phyloP scores from a whole-genome alignment of 495 filamentous ascomycete genomes.

The Penicillium chermesinum region DNA sequence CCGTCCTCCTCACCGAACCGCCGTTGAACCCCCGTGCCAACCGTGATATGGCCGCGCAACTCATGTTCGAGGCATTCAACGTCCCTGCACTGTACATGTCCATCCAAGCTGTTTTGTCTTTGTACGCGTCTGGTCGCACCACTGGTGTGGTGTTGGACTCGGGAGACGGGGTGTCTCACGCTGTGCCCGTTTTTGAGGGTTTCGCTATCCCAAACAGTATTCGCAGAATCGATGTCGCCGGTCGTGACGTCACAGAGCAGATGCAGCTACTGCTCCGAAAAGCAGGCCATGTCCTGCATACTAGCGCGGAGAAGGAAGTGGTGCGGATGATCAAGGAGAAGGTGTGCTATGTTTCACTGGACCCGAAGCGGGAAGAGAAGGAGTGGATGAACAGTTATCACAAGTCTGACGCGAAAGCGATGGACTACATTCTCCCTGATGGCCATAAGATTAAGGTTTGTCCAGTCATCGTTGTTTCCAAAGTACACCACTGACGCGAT shows the following conservation, averaged over 20 bases:
- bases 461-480: too few species aligned
- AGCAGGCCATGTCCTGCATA: constrained; percentile 91
- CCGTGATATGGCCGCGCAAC: constrained; percentile 93
- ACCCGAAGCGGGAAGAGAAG: constrained; percentile 92
- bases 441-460: constrained; percentile 82
- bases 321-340: constrained; percentile 97
- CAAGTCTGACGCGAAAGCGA: constrained; percentile 58
- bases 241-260: constrained; percentile 96
- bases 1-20: constrained; percentile 92
- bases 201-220: constrained; percentile 96
- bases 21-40: constrained; percentile 94
- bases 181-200: constrained; percentile 95
- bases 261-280: constrained; percentile 88
- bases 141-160: constrained; percentile 95
- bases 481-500: background rate
- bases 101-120: constrained; percentile 92
- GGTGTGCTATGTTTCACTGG: constrained; percentile 80
- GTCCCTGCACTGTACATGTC: constrained; percentile 94
- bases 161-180: constrained; percentile 95
- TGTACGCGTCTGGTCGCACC: constrained; percentile 94
- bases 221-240: constrained; percentile 91
- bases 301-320: constrained; percentile 96
- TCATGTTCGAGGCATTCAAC: constrained; percentile 99
- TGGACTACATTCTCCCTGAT: constrained; percentile 87
- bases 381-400: constrained; percentile 69